phyloP scores from a whole-genome alignment of 352 stramenopile species.

The Phytopythium chamaehyphon region DNA sequence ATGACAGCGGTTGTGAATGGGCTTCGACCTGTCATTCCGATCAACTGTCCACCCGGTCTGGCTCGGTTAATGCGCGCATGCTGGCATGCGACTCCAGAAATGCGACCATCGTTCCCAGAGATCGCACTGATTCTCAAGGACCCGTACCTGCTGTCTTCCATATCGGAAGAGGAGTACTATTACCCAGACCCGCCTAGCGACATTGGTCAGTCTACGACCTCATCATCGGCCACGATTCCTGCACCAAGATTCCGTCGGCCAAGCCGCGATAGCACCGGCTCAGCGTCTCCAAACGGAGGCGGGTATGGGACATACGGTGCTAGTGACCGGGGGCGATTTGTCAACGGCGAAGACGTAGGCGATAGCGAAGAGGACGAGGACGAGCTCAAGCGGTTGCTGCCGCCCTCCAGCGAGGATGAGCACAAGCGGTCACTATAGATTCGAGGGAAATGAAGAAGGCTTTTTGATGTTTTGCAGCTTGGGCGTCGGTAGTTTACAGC shows the following conservation, averaged over 20 bases:
- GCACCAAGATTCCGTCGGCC: constrained; percentile 18
- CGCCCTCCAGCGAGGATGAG: constrained; percentile 12
- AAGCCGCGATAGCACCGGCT: constrained; percentile 35
- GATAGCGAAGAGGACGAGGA: constrained; percentile 12
- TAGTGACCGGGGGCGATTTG: not conserved
- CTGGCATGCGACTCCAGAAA: constrained; percentile 71
- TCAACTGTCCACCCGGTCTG: constrained; percentile 71
- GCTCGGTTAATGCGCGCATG: constrained; percentile 79
- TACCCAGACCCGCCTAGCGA: constrained; percentile 22
- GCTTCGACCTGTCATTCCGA: constrained; percentile 77
- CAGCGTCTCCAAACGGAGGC: constrained; percentile 5
- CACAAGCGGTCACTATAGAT: constrained; percentile 45
- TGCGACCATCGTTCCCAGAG: constrained; percentile 74
- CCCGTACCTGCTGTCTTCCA: constrained; percentile 57
- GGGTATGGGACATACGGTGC: not conserved
- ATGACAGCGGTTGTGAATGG: constrained; percentile 88
- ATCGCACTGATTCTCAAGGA: constrained; percentile 78
- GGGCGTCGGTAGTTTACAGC: no score
- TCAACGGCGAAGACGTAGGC: no score
- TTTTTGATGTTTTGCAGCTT: not conserved
- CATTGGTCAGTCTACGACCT: constrained; percentile 28
- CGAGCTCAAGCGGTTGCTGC: constrained; percentile 22
- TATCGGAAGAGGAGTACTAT: constrained; percentile 52
- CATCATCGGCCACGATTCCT: constrained; percentile 29
- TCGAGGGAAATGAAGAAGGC: constrained; percentile 6